Evolutionary conservation across 2,329 filamentous ascomycete species (phyloP).

Genomic region (Aspergillus hiratsukae): DNA sequence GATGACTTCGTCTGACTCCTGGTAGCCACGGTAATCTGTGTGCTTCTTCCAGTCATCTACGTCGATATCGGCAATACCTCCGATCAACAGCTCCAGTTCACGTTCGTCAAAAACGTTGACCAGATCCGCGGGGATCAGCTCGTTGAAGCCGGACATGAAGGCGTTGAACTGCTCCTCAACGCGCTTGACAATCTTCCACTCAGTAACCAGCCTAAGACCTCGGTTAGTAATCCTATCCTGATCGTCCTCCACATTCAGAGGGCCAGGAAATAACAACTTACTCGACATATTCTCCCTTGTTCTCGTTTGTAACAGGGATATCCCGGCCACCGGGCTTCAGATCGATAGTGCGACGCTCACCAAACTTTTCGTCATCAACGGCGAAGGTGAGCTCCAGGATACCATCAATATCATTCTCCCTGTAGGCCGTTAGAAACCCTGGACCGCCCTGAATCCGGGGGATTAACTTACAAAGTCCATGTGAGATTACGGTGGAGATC

Average conservation of each 20-base stretch:
- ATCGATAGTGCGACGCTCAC: conserved; percentile 89
- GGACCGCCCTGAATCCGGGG: neutral
- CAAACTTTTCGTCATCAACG: conserved; percentile 95
- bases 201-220: conserved; percentile 70
- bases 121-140: conserved; percentile 91
- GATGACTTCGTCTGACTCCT: conserved; percentile 94
- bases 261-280: conserved; percentile 39
- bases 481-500: conserved; percentile 95
- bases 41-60: conserved; percentile 99
- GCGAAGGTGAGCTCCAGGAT: conserved; percentile 95
- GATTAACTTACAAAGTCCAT: conserved; percentile 72
- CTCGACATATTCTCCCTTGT: conserved; percentile 99
- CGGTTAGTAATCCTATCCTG: conserved; percentile 2
- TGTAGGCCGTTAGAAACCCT: conserved; percentile 26
- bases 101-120: conserved; percentile 99
- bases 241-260: neutral
- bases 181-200: conserved; percentile 98
- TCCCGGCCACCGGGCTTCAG: conserved; percentile 84
- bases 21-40: conserved; percentile 97
- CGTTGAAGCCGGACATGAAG: conserved; percentile 95
- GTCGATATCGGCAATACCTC: conserved; percentile 99
- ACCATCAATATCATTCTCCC: conserved; percentile 92
- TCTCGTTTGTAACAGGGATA: conserved; percentile 95
- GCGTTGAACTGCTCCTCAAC: conserved; percentile 98
- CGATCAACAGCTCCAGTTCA: conserved; percentile 91